phyloP scores from a whole-genome alignment of 2,329 filamentous ascomycete species.

The Hansfordia pulvinata region DNA sequence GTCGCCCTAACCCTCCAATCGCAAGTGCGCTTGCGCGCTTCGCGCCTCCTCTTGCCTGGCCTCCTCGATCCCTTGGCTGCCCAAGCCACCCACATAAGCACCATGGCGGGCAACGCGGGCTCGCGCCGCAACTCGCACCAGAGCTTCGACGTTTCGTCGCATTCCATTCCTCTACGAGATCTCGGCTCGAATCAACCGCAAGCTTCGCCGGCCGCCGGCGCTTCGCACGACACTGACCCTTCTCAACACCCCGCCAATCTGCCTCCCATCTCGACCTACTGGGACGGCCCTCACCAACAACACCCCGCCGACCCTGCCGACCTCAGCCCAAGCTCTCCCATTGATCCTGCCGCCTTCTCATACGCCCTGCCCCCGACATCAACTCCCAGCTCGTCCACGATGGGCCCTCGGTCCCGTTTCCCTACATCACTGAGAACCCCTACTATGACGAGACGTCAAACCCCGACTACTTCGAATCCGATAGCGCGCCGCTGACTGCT shows the following conservation, averaged over 20 bases:
- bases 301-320: conserved; percentile 19
- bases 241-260: too few species aligned
- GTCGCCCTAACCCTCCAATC: too few species aligned
- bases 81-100: too few species aligned
- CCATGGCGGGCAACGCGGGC: conserved; percentile 1
- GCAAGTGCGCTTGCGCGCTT: too few species aligned
- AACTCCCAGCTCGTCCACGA: conserved; percentile 15
- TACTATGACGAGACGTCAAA: conserved; percentile 27
- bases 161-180: conserved; percentile 1
- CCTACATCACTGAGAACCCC: conserved; percentile 18
- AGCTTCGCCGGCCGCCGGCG: too few species aligned
- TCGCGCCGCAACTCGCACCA: too few species aligned
- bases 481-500: conserved; percentile 43
- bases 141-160: too few species aligned
- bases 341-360: conserved; percentile 36
- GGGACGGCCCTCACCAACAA: conserved; percentile 31
- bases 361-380: too few species aligned
- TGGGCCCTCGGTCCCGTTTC: conserved; percentile 12
- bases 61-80: too few species aligned
- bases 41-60: too few species aligned
- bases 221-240: too few species aligned
- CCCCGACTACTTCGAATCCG: conserved; percentile 36
- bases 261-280: conserved; percentile 35
- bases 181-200: too few species aligned
- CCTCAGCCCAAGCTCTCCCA: conserved; percentile 29